Evolutionary conservation across 2,329 filamentous ascomycete species (phyloP).

Genomic region (Fusarium avenaceum): DNA sequence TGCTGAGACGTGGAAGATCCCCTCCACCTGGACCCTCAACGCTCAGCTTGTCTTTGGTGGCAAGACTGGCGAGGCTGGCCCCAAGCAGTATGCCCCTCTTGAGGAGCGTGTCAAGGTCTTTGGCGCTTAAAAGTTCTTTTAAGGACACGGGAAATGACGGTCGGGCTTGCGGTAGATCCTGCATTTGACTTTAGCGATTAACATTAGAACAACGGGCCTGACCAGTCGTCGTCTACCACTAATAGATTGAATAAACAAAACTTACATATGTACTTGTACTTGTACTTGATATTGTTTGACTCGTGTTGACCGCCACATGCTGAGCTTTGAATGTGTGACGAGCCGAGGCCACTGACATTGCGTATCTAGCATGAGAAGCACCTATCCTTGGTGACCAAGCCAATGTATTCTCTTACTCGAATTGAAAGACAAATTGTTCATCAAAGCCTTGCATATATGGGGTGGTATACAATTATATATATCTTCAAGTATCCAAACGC

Average conservation of each 20-base stretch:
- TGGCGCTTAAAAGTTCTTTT: conserved; percentile 59
- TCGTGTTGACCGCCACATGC: neutral
- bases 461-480: conserved; percentile 29
- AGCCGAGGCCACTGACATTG: neutral
- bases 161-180: conserved; percentile 11
- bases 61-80: conserved; percentile 66
- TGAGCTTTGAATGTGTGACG: neutral
- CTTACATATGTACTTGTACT: neutral
- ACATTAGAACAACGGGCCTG: conserved; percentile 17
- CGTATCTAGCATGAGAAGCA: neutral
- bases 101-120: conserved; percentile 77
- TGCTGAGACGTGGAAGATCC: conserved; percentile 76
- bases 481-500: conserved; percentile 26
- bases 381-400: neutral
- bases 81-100: conserved; percentile 75
- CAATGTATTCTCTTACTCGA: neutral
- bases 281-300: neutral
- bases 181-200: conserved; percentile 32
- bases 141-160: conserved; percentile 16
- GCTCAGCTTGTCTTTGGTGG: conserved; percentile 89
- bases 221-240: conserved; percentile 1
- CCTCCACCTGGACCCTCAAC: conserved; percentile 79
- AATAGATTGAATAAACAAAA: conserved; percentile 14
- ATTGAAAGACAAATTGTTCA: neutral
- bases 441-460: conserved; percentile 2